A percentile compares a stretch with the other conserved stretches of the same genome.
phyloP scores from a whole-genome alignment of 192 early-diverging fungal genomes.

The Helicostylum pulchrum region DNA sequence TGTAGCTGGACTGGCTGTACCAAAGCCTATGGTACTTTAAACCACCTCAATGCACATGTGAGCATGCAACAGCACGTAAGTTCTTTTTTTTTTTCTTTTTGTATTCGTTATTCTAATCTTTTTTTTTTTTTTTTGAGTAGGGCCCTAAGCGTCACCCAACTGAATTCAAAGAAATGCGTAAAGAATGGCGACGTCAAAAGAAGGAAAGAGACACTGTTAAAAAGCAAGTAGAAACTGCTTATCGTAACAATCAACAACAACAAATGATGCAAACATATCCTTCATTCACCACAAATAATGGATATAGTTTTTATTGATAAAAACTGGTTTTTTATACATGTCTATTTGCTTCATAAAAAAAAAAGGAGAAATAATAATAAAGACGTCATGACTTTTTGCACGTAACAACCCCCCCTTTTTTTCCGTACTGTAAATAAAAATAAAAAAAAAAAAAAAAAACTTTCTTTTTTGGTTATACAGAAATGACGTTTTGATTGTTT shows the following conservation, averaged over 20 bases:
- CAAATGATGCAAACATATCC: too few species aligned
- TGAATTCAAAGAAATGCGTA: slow-evolving; percentile 57
- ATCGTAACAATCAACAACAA: neutral
- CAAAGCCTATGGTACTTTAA: slow-evolving; percentile 58
- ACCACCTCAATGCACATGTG: slow-evolving; percentile 63
- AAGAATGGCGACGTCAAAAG: slow-evolving; percentile 53
- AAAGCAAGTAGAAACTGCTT: slow-evolving; percentile 15
- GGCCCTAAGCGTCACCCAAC: slow-evolving; percentile 55
- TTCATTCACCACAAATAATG: too few species aligned
- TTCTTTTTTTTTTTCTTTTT: neutral
- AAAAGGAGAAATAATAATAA: neutral
- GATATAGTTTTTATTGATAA: too few species aligned
- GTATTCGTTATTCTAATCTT: neutral
- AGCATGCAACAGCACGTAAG: slow-evolving; percentile 56
- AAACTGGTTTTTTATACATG: too few species aligned
- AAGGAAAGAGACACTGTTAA: slow-evolving; percentile 37
- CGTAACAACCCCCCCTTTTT: neutral
- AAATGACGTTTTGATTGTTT: neutral
- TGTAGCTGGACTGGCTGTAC: slow-evolving; percentile 54
- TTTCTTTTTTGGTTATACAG: neutral
- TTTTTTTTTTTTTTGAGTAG: neutral
- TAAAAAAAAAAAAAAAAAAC: too few species aligned
- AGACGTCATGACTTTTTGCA: neutral
- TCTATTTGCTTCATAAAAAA: neutral
- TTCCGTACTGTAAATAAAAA: neutral